phyloP scores from a whole-genome alignment of 1,284 basidiomycete genomes.

The Pterula multifida region DNA sequence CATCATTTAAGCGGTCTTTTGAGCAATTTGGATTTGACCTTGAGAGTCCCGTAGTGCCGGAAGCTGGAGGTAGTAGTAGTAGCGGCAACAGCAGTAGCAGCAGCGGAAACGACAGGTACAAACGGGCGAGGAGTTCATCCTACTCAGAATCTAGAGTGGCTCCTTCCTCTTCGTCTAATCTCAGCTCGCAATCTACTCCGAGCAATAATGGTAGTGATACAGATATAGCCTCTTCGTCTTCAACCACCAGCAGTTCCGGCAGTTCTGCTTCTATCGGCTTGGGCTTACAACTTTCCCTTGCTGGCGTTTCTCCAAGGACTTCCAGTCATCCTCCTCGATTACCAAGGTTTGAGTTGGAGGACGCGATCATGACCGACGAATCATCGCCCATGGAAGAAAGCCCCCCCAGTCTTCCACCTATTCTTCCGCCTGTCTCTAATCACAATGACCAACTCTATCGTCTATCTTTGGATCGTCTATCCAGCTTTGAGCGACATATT shows the following conservation, averaged over 20 bases:
- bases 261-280: background rate
- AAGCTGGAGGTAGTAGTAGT: slow-evolving; percentile 17
- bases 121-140: slow-evolving; percentile 30
- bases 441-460: slow-evolving; percentile 26
- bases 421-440: slow-evolving; percentile 6
- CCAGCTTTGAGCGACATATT: slow-evolving; percentile 39
- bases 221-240: background rate
- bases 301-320: background rate
- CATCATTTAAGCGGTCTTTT: slow-evolving; percentile 46
- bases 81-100: slow-evolving; percentile 14
- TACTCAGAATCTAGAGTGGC: slow-evolving; percentile 16
- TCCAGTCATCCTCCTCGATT: background rate
- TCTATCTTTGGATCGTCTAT: slow-evolving; percentile 37
- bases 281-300: background rate
- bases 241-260: background rate
- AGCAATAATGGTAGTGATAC: slow-evolving; percentile 6
- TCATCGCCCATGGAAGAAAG: background rate
- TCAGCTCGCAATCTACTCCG: slow-evolving; percentile 12
- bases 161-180: slow-evolving; percentile 18
- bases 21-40: slow-evolving; percentile 41
- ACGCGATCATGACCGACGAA: background rate
- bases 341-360: background rate
- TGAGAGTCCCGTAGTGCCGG: slow-evolving; percentile 24
- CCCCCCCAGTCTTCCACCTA: slow-evolving; percentile 11
- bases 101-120: slow-evolving; percentile 9